Evolutionary conservation across 306 rosid genomes (phyloP).

Genomic region (Trichosanthes truncata): DNA sequence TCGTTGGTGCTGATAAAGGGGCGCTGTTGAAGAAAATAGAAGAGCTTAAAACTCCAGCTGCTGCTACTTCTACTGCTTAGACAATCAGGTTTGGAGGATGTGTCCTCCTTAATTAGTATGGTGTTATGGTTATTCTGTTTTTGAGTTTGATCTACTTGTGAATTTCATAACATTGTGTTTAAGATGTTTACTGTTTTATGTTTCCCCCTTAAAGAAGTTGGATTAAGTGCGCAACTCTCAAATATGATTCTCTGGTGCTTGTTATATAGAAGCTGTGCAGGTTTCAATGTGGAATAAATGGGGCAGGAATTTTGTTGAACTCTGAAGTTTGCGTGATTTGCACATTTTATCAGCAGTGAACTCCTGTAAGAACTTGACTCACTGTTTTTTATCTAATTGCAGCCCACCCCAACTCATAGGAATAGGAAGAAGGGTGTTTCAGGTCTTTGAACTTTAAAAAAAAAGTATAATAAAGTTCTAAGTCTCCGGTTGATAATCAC

Average conservation of each 20-base stretch:
- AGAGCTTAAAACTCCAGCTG: neutral
- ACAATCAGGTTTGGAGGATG: neutral
- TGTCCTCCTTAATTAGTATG: neutral
- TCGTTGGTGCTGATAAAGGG: conserved; percentile 25
- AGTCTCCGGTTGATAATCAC: no score
- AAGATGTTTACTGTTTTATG: neutral
- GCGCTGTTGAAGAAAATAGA: conserved; percentile 6
- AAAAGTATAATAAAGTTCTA: no score
- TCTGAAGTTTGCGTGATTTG: neutral
- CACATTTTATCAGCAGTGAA: neutral
- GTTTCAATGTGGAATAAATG: neutral
- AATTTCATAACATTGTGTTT: neutral
- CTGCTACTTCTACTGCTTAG: conserved; percentile 3
- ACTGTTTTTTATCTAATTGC: neutral
- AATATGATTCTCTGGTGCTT: neutral
- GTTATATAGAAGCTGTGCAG: neutral
- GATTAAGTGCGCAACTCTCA: neutral
- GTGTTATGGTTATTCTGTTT: neutral
- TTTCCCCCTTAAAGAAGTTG: neutral
- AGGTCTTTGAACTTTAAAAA: no score
- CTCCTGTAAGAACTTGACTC: neutral
- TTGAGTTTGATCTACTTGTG: neutral
- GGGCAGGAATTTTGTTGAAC: neutral
- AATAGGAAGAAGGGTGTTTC: neutral
- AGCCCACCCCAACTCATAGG: neutral